Evolutionary conservation across 306 rosid species (phyloP).

Genomic region (Herpetospermum pedunculosum): DNA sequence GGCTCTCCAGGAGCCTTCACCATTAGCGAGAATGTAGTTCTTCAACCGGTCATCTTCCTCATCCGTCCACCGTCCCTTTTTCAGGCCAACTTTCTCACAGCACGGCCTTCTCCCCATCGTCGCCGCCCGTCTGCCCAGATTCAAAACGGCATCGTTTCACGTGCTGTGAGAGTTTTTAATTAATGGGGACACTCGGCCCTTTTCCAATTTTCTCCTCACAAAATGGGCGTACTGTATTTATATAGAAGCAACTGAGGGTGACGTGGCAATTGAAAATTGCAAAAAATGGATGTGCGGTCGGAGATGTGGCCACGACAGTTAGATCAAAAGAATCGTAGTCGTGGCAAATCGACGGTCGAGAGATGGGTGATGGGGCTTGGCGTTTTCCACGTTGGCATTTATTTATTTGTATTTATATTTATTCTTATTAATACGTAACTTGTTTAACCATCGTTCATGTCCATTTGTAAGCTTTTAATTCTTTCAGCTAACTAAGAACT

Average conservation of each 20-base stretch:
- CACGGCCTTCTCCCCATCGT: constrained; percentile 84
- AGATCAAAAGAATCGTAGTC: neutral
- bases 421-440: neutral
- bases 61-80: constrained; percentile 68
- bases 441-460: neutral
- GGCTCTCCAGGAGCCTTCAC: constrained; percentile 90
- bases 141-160: neutral
- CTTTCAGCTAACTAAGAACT: neutral
- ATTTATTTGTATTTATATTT: neutral
- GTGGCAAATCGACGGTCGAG: constrained; percentile 54
- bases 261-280: neutral
- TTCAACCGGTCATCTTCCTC: constrained; percentile 64
- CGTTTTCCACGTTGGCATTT: neutral
- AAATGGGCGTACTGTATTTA: too few species aligned
- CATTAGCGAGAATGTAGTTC: constrained; percentile 46
- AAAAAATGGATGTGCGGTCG: constrained; percentile 20
- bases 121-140: neutral
- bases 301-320: constrained; percentile 47
- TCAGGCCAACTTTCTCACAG: constrained; percentile 75
- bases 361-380: constrained; percentile 3
- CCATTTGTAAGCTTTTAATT: neutral
- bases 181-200: too few species aligned
- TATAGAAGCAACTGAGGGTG: neutral
- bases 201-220: too few species aligned
- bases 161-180: neutral